Evolutionary conservation across 192 early-diverging fungal species (phyloP).

Genomic region (Oehlia diaphana): DNA sequence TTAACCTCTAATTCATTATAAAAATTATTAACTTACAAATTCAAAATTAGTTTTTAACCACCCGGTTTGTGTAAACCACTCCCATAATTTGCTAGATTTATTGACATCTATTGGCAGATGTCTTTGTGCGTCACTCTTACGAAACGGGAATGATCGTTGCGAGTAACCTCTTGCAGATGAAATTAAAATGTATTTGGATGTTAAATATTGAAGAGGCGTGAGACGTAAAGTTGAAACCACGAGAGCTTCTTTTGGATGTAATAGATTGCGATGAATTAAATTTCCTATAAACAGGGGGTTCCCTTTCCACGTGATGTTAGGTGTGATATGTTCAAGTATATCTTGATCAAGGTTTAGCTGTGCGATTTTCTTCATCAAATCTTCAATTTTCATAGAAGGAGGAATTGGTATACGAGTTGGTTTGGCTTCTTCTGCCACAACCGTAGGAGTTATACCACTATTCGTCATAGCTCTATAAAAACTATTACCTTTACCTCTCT

Average conservation of each 20-base stretch:
- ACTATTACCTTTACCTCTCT: no score
- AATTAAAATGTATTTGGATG: constrained; percentile 82
- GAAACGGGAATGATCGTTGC: constrained; percentile 54
- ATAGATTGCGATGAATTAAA: constrained; percentile 39
- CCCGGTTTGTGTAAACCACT: constrained; percentile 81
- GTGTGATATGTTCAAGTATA: background rate
- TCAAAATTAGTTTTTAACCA: constrained; percentile 47
- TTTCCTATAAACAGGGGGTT: background rate
- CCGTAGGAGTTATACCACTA: no score
- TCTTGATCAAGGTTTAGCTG: background rate
- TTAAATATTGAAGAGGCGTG: constrained; percentile 79
- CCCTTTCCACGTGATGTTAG: constrained; percentile 15
- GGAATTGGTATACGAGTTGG: no score
- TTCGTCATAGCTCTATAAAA: no score
- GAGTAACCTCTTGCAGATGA: constrained; percentile 51
- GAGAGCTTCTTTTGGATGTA: constrained; percentile 67
- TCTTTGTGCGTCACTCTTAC: constrained; percentile 90
- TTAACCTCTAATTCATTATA: no score
- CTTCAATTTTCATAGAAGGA: no score
- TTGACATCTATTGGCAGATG: constrained; percentile 92
- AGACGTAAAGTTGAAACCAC: constrained; percentile 82
- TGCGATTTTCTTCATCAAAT: no score
- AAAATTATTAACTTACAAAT: no score
- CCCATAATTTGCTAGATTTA: constrained; percentile 86
- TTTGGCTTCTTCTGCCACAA: no score